Percentiles rank a stretch among this genome's conserved stretches.
These are phyloP conservation scores for Schizophyllum commune DNA, from an alignment of 1,284 basidiomycete genomes.

Conservation along the genomic window DNA sequence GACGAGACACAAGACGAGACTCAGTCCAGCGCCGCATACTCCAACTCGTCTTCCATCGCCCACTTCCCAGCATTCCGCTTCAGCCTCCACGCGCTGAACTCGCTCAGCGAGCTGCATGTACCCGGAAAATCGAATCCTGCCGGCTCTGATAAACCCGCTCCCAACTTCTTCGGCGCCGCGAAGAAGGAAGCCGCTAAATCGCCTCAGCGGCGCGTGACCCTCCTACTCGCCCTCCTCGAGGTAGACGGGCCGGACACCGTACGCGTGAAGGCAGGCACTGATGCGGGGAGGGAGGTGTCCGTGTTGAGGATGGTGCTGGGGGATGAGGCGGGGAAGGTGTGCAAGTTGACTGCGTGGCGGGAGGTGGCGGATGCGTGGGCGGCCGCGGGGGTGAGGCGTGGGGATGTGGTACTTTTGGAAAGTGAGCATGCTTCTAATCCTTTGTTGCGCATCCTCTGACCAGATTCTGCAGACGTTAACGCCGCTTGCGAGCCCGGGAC, in stretches of 20 bases:
- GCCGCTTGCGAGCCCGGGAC: conserved; percentile 33
- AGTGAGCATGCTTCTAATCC: conserved; percentile 35
- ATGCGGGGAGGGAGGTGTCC: conserved; percentile 59
- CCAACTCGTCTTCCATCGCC: conserved; percentile 57
- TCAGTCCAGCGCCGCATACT: conserved; percentile 39
- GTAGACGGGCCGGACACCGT: conserved; percentile 66
- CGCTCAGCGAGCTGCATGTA: conserved; percentile 26
- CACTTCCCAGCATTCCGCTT: conserved; percentile 64
- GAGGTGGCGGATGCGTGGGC: conserved; percentile 65
- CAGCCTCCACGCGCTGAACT: conserved; percentile 45
- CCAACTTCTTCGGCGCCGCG: not conserved
- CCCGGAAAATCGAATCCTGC: conserved; percentile 18
- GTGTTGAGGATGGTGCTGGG: conserved; percentile 61
- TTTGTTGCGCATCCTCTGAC: conserved; percentile 2
- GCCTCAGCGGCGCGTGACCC: conserved; percentile 24
- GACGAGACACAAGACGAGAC: conserved; percentile 35
- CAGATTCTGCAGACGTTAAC: conserved; percentile 35
- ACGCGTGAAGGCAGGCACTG: conserved; percentile 52
- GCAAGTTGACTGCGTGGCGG: conserved; percentile 69
- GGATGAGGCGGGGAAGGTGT: conserved; percentile 56
- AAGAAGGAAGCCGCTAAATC: not conserved
- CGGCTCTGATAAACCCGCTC: not conserved
- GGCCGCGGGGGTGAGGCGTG: conserved; percentile 42
- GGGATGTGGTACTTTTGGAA: conserved; percentile 60
- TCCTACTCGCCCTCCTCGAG: conserved; percentile 61